A percentile compares a stretch with the other conserved stretches of the same genome.
phyloP scores from a whole-genome alignment of 371 early-diverging fungal species.

The Chytridium lagenaria region DNA sequence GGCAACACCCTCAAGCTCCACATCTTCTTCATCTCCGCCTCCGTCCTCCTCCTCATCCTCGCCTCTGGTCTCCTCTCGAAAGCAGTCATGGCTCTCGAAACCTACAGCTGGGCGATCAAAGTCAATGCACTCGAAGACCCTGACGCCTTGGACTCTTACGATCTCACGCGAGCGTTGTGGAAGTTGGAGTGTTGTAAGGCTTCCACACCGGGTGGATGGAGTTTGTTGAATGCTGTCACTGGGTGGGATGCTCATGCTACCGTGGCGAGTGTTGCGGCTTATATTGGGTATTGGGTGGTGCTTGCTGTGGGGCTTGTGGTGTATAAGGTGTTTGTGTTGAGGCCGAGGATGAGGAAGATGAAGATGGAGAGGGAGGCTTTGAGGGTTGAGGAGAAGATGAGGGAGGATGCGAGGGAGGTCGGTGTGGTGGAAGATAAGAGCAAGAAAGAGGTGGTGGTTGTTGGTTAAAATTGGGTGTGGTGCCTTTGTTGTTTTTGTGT shows the following conservation, averaged over 20 bases:
- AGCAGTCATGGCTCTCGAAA: constrained; percentile 65
- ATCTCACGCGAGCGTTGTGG: constrained; percentile 32
- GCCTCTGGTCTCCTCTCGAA: constrained; percentile 76
- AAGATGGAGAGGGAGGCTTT: too few relatives aligned
- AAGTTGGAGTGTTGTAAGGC: constrained; percentile 62
- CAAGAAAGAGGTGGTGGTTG: too few relatives aligned
- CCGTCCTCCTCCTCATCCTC: constrained; percentile 73
- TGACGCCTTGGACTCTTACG: not conserved
- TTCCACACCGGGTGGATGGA: constrained; percentile 67
- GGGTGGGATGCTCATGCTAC: constrained; percentile 83
- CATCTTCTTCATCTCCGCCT: constrained; percentile 78
- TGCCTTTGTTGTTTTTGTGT: too few relatives aligned
- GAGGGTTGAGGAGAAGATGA: too few relatives aligned
- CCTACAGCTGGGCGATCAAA: constrained; percentile 44
- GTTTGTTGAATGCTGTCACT: constrained; percentile 73
- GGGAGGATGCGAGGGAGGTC: not conserved
- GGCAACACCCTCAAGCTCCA: constrained; percentile 69
- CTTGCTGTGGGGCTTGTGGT: constrained; percentile 56
- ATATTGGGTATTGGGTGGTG: constrained; percentile 76
- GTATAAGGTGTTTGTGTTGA: constrained; percentile 27
- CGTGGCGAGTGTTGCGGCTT: constrained; percentile 69
- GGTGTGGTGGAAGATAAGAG: not conserved
- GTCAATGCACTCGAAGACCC: constrained; percentile 19
- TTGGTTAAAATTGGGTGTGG: too few relatives aligned
- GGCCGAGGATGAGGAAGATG: not conserved